phyloP scores from a whole-genome alignment of 75 land plant species.

The Selaginella moellendorffii region DNA sequence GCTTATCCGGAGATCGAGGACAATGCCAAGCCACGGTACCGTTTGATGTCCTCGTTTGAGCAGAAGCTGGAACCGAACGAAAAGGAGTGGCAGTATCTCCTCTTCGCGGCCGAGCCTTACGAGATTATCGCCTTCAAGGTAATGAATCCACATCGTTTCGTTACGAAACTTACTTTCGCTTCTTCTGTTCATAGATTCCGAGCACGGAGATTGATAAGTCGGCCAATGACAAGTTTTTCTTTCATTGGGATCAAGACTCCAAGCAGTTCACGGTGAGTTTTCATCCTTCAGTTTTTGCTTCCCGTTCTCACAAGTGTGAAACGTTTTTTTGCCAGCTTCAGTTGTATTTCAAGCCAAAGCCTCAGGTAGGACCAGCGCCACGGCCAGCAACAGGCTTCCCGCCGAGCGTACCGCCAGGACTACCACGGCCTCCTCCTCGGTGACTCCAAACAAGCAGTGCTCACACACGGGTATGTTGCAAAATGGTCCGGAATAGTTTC shows the following conservation, averaged over 20 bases:
- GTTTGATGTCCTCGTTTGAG: slow-evolving; percentile 98
- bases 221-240: slow-evolving; percentile 61
- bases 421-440: background rate
- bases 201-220: slow-evolving; percentile 95
- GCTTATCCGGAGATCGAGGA: slow-evolving; percentile 99
- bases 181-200: slow-evolving; percentile 53
- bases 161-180: background rate
- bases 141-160: background rate
- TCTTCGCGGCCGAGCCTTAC: slow-evolving; percentile 96
- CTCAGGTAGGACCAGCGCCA: slow-evolving; percentile 13
- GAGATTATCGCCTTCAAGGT: slow-evolving; percentile 96
- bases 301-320: background rate
- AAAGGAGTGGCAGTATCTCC: slow-evolving; percentile 75
- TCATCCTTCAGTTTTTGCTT: background rate
- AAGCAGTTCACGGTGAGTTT: slow-evolving; percentile 79
- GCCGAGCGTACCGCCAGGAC: background rate
- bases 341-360: slow-evolving; percentile 69
- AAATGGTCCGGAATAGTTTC: background rate
- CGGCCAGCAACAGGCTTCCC: background rate
- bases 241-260: slow-evolving; percentile 95
- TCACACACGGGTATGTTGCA: background rate
- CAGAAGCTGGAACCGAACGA: slow-evolving; percentile 75
- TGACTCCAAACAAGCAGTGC: no score
- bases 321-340: slow-evolving; percentile 38
- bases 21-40: slow-evolving; percentile 62